Conservation (phyloP, 371 early-diverging fungal genomes). For the Actinomucor elegans region DNA sequence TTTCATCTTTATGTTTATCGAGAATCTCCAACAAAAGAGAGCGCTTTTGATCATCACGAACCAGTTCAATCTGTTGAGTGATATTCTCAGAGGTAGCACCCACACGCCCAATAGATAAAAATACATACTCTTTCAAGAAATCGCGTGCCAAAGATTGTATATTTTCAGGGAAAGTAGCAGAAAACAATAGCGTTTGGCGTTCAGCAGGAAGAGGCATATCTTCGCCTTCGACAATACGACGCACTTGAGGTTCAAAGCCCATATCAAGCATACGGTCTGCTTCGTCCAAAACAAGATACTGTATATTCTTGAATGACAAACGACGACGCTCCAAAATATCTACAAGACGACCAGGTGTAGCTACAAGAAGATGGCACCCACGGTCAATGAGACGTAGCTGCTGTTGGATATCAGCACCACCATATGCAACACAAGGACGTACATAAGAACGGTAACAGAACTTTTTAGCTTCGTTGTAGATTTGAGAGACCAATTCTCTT, state of each 20-base stretch:
- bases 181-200: slow-evolving; percentile 96
- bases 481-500: slow-evolving; percentile 44
- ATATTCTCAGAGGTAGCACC: slow-evolving; percentile 97
- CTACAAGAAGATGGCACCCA: slow-evolving; percentile 97
- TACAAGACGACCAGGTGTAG: slow-evolving; percentile 97
- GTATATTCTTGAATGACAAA: slow-evolving; percentile 75
- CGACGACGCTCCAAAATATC: slow-evolving; percentile 94
- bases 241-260: slow-evolving; percentile 99
- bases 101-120: slow-evolving; percentile 93
- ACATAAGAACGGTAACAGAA: slow-evolving; percentile 93
- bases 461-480: slow-evolving; percentile 62
- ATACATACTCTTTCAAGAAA: slow-evolving; percentile 92
- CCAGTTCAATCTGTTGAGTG: slow-evolving; percentile 78
- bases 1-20: slow-evolving; percentile 46
- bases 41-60: slow-evolving; percentile 81
- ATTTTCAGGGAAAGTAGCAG: slow-evolving; percentile 96
- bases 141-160: slow-evolving; percentile 94
- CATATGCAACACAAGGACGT: slow-evolving; percentile 93
- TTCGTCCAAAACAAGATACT: slow-evolving; percentile 97
- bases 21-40: slow-evolving; percentile 79
- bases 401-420: slow-evolving; percentile 92
- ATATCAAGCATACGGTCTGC: slow-evolving; percentile 99
- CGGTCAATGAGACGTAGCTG: slow-evolving; percentile 89
- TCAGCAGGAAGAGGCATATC: slow-evolving; percentile 87
- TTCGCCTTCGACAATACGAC: slow-evolving; percentile 93